Evolutionary conservation across 257 asterid species (phyloP).

Genomic region (Apocynum venetum): DNA sequence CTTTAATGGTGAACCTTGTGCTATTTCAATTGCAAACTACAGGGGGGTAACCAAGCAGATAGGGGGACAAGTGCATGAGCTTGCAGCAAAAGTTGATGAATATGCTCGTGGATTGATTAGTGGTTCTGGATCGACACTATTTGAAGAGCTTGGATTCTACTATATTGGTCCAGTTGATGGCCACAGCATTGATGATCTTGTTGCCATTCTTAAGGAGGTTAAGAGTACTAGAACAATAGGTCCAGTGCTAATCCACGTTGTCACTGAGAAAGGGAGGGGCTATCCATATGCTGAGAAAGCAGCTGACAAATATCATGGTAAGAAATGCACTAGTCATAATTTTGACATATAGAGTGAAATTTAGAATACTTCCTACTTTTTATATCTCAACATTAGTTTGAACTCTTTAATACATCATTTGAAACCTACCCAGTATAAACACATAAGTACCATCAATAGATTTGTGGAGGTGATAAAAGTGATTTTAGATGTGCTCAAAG

Average conservation of each 20-base stretch:
- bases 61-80: conserved; percentile 93
- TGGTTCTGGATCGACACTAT: conserved; percentile 83
- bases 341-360: not conserved
- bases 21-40: conserved; percentile 28
- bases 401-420: not conserved
- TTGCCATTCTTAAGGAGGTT: conserved; percentile 81
- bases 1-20: conserved; percentile 1
- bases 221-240: conserved; percentile 82
- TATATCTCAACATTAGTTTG: not conserved
- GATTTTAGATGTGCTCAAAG: not conserved
- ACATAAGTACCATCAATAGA: not conserved
- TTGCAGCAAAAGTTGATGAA: conserved; percentile 95
- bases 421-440: not conserved
- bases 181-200: conserved; percentile 77
- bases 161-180: conserved; percentile 98
- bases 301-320: conserved; percentile 95
- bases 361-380: not conserved
- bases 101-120: conserved; percentile 96
- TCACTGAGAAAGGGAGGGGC: conserved; percentile 95
- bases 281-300: conserved; percentile 95
- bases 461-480: not conserved
- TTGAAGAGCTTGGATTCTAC: conserved; percentile 94
- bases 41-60: conserved; percentile 97
- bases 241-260: conserved; percentile 87
- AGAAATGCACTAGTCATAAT: not conserved